Evolutionary conservation across 1,284 basidiomycete genomes (phyloP).

Genomic region (Prillingera fragicola): DNA sequence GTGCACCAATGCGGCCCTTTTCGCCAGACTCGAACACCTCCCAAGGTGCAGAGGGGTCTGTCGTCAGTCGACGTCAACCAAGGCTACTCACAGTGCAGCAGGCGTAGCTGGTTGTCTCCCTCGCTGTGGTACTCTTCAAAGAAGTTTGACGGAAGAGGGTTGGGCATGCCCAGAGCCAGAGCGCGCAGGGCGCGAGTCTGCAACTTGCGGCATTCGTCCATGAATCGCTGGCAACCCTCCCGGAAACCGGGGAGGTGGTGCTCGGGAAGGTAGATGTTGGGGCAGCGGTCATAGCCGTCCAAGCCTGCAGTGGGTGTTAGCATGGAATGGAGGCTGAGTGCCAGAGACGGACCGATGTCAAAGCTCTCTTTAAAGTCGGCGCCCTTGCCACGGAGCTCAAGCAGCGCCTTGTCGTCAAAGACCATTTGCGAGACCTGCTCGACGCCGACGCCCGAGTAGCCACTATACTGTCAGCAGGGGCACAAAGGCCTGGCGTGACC

Average conservation of each 20-base stretch:
- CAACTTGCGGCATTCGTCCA: slow-evolving; percentile 50
- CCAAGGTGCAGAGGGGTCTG: slow-evolving; percentile 29
- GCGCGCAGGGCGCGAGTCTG: slow-evolving; percentile 53
- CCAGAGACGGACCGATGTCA: slow-evolving; percentile 50
- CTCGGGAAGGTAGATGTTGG: slow-evolving; percentile 59
- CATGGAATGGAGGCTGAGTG: slow-evolving; percentile 38
- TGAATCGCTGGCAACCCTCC: slow-evolving; percentile 54
- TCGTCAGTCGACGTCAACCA: slow-evolving; percentile 1
- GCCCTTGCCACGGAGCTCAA: slow-evolving; percentile 43
- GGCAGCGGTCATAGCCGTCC: slow-evolving; percentile 45
- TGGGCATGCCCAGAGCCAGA: slow-evolving; percentile 53
- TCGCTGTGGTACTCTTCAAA: slow-evolving; percentile 38
- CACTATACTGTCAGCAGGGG: slow-evolving; percentile 51
- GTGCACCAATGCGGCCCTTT: slow-evolving; percentile 54
- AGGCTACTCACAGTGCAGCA: slow-evolving; percentile 53
- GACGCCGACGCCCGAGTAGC: slow-evolving; percentile 44
- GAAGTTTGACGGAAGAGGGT: slow-evolving; percentile 32
- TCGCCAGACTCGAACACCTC: slow-evolving; percentile 47
- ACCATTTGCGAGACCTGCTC: slow-evolving; percentile 39
- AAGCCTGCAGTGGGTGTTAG: no score
- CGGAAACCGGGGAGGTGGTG: slow-evolving; percentile 56
- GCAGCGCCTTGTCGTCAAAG: slow-evolving; percentile 42
- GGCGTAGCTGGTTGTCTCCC: slow-evolving; percentile 56
- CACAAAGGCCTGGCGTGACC: slow-evolving; percentile 1
- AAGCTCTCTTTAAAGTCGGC: slow-evolving; percentile 58